Percentiles rank a stretch among this genome's conserved stretches.
Conservation (phyloP, 2,329 filamentous ascomycete genomes). For the Nakataea oryzae region DNA sequence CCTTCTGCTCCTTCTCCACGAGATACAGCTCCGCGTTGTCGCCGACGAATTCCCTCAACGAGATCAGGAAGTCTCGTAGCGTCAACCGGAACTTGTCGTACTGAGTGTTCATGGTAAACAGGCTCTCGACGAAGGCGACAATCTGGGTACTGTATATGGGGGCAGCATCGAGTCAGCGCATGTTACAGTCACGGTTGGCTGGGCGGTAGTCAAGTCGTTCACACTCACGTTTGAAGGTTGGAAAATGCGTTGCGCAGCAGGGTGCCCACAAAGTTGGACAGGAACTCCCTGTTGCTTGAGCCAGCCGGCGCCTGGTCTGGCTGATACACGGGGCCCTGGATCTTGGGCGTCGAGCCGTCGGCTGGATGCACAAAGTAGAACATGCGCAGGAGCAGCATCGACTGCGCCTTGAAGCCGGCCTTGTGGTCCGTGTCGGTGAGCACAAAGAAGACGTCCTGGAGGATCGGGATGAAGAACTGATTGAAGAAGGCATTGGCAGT, state of each 20-base stretch:
- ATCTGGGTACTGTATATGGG: conserved; percentile 64
- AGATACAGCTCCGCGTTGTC: conserved; percentile 91
- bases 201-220: background rate
- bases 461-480: conserved; percentile 88
- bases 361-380: conserved; percentile 85
- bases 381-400: conserved; percentile 85
- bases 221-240: conserved; percentile 76
- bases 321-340: conserved; percentile 83
- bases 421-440: conserved; percentile 97
- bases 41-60: conserved; percentile 89
- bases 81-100: conserved; percentile 93
- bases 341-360: conserved; percentile 63
- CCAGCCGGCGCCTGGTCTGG: conserved; percentile 72
- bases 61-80: conserved; percentile 93
- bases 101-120: conserved; percentile 82
- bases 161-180: background rate
- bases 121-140: conserved; percentile 74
- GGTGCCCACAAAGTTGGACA: conserved; percentile 76
- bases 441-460: conserved; percentile 98
- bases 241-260: conserved; percentile 84
- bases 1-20: conserved; percentile 89
- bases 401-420: conserved; percentile 97
- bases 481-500: conserved; percentile 96
- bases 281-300: conserved; percentile 83
- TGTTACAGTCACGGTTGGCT: background rate